Conservation (phyloP, 495 filamentous ascomycete genomes). For the Friedmanniomyces endolithicus region DNA sequence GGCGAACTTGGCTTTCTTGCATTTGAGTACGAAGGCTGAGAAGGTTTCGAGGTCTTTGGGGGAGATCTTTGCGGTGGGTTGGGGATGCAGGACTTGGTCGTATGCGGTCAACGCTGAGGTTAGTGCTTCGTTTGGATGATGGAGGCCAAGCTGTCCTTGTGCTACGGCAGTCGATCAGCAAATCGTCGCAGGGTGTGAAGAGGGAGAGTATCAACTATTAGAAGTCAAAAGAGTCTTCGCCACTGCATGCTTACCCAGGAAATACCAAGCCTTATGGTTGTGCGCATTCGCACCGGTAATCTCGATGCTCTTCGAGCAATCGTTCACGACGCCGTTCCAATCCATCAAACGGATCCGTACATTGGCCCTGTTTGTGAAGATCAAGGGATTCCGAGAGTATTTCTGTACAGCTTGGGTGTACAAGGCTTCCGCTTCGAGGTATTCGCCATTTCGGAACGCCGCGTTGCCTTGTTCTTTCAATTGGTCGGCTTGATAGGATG, state of each 20-base stretch:
- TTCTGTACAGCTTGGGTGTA: slow-evolving; percentile 72
- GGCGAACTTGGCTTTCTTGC: slow-evolving; percentile 69
- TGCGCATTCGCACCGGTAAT: slow-evolving; percentile 37
- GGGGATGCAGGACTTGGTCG: slow-evolving; percentile 45
- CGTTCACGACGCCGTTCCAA: slow-evolving; percentile 66
- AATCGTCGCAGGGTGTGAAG: background rate
- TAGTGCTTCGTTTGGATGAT: slow-evolving; percentile 64
- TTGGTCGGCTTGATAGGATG: slow-evolving; percentile 26
- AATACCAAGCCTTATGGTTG: slow-evolving; percentile 71
- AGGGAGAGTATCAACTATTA: background rate
- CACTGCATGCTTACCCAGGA: slow-evolving; percentile 37
- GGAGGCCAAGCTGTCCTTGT: slow-evolving; percentile 64
- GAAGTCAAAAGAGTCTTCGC: background rate
- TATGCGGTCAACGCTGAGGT: slow-evolving; percentile 62
- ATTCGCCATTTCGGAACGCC: slow-evolving; percentile 46
- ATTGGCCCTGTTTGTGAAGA: slow-evolving; percentile 85
- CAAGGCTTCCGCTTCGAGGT: slow-evolving; percentile 54
- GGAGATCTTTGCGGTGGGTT: slow-evolving; percentile 44
- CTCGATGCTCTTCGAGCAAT: slow-evolving; percentile 62
- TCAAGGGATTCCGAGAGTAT: slow-evolving; percentile 47
- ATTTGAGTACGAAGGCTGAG: slow-evolving; percentile 41
- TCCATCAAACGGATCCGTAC: slow-evolving; percentile 58
- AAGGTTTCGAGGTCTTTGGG: slow-evolving; percentile 36
- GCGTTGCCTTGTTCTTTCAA: slow-evolving; percentile 32
- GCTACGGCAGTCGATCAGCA: slow-evolving; percentile 28